A percentile compares a stretch with the other conserved stretches of the same genome.
phyloP scores from a whole-genome alignment of 805 yeast species.

The Ogataea degrootiae region DNA sequence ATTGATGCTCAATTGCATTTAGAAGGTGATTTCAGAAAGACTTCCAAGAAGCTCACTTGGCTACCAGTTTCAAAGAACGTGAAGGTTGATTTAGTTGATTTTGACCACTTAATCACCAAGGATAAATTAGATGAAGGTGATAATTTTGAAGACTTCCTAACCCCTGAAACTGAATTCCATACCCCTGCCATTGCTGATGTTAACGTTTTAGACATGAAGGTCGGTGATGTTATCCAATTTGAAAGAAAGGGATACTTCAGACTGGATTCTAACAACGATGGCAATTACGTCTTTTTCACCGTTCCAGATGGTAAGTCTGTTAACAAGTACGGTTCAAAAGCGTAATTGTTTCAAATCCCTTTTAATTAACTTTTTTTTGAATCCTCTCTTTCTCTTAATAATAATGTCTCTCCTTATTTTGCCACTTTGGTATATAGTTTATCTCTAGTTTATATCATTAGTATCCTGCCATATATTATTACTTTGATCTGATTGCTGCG shows the following conservation, averaged over 20 bases:
- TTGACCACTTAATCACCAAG: slow-evolving; percentile 91
- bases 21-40: slow-evolving; percentile 96
- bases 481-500: no score
- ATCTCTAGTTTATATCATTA: no score
- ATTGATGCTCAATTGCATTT: slow-evolving; percentile 77
- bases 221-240: slow-evolving; percentile 86
- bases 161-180: slow-evolving; percentile 82
- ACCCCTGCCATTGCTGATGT: slow-evolving; percentile 73
- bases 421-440: no score
- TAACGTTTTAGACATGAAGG: slow-evolving; percentile 70
- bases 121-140: slow-evolving; percentile 95
- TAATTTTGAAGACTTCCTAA: slow-evolving; percentile 85
- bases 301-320: slow-evolving; percentile 94
- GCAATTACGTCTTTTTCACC: slow-evolving; percentile 75
- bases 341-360: slow-evolving; percentile 7
- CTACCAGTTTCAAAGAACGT: slow-evolving; percentile 74
- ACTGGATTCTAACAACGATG: slow-evolving; percentile 60
- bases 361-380: no score
- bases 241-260: slow-evolving; percentile 97
- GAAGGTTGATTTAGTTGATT: slow-evolving; percentile 77
- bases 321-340: slow-evolving; percentile 68
- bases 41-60: slow-evolving; percentile 94
- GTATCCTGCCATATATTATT: no score
- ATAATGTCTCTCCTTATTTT: no score
- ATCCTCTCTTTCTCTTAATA: no score